Conservation (phyloP, 2,329 filamentous ascomycete species). For the Bipolaris victoriae region DNA sequence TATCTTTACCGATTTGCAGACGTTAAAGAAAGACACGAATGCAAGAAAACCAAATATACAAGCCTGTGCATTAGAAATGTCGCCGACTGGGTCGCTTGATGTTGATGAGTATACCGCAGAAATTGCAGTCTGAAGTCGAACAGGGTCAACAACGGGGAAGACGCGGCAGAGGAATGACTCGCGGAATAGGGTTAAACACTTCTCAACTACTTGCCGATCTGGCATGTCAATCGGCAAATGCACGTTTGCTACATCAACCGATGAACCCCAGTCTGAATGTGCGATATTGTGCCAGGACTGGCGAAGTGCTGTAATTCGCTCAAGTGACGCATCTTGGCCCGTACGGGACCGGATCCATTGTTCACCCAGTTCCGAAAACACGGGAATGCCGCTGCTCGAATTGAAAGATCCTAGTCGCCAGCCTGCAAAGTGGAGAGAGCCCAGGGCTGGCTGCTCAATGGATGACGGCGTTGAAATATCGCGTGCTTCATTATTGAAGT, state of each 20-base stretch:
- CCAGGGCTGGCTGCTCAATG: neutral
- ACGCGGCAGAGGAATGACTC: neutral
- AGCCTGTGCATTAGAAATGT: neutral
- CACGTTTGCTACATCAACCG: neutral
- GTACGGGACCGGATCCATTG: neutral
- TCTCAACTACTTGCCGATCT: neutral
- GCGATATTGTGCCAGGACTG: neutral
- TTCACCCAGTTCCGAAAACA: neutral
- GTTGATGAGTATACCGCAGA: neutral
- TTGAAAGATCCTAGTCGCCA: neutral
- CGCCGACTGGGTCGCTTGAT: neutral
- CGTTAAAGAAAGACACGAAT: neutral
- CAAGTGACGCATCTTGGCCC: neutral
- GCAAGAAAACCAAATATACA: neutral
- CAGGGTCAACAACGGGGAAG: neutral
- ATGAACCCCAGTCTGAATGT: neutral
- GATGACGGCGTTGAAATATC: neutral
- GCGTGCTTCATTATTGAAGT: neutral
- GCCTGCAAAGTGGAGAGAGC: conserved; percentile 1
- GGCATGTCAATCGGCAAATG: neutral
- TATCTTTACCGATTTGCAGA: neutral
- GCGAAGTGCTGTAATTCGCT: neutral
- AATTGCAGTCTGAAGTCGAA: neutral
- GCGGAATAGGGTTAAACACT: neutral
- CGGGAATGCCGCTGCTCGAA: neutral